These are phyloP conservation scores for Beauveria sp. DNA, from an alignment of 2,329 filamentous ascomycete genomes.

Conservation along the genomic window DNA sequence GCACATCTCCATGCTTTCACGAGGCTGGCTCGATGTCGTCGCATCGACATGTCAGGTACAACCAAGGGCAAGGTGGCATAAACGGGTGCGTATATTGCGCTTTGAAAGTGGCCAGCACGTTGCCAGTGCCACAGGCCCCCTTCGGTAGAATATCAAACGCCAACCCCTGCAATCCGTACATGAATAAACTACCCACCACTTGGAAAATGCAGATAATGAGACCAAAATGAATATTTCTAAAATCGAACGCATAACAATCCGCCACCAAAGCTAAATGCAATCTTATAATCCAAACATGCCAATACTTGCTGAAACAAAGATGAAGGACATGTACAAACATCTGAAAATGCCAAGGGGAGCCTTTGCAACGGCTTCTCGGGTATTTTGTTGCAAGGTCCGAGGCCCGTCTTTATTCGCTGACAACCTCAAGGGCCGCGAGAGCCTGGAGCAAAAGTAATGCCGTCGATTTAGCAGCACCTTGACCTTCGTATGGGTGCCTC, in stretches of 20 bases:
- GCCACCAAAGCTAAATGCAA: background rate
- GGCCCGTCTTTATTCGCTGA: too few relatives aligned
- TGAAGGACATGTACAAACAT: background rate
- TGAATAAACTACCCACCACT: background rate
- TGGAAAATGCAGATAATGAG: background rate
- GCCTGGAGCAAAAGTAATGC: background rate
- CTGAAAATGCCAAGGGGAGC: background rate
- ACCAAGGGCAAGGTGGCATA: too few relatives aligned
- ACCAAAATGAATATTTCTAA: background rate
- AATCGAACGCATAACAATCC: background rate
- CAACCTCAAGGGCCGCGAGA: too few relatives aligned
- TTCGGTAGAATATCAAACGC: background rate
- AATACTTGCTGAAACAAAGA: background rate
- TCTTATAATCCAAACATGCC: background rate
- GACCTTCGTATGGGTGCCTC: constrained; percentile 17
- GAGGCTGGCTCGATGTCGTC: too few relatives aligned
- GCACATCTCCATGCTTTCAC: too few relatives aligned
- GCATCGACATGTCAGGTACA: too few relatives aligned
- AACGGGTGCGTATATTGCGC: too few relatives aligned
- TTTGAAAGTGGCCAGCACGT: too few relatives aligned
- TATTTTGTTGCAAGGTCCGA: background rate
- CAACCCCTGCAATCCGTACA: background rate
- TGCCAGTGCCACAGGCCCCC: too few relatives aligned
- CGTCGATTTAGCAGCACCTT: constrained; percentile 19
- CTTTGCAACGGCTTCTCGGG: background rate